Evolutionary conservation across 495 filamentous ascomycete species (phyloP).

Genomic region (Baudoinia panamericana): DNA sequence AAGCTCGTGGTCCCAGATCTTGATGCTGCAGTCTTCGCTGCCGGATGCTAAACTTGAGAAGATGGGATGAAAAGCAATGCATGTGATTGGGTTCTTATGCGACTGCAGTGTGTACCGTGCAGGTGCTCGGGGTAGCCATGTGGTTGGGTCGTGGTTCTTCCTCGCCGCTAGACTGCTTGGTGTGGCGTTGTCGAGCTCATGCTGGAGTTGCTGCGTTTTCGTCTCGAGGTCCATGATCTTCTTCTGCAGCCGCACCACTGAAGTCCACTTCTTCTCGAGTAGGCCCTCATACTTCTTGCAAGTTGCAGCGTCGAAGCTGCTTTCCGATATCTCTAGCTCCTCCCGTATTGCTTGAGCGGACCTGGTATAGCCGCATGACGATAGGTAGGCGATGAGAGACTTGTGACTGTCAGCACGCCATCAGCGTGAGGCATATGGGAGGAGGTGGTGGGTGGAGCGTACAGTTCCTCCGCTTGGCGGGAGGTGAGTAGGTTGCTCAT

Average conservation of each 20-base stretch:
- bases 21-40: constrained; percentile 76
- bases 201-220: constrained; percentile 53
- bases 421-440: constrained; percentile 1
- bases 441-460: constrained; percentile 12
- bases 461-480: constrained; percentile 84
- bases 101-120: constrained; percentile 73
- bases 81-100: constrained; percentile 69
- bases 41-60: constrained; percentile 87
- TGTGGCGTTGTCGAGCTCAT: constrained; percentile 74
- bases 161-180: constrained; percentile 59
- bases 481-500: constrained; percentile 69
- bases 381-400: constrained; percentile 77
- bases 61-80: constrained; percentile 86
- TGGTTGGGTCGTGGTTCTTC: constrained; percentile 68
- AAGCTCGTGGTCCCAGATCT: constrained; percentile 97
- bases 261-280: constrained; percentile 94
- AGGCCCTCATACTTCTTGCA: constrained; percentile 81
- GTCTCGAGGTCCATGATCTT: constrained; percentile 96
- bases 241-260: constrained; percentile 78
- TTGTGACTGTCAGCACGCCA: constrained; percentile 54
- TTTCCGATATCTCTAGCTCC: constrained; percentile 47
- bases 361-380: constrained; percentile 53
- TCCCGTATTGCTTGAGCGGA: constrained; percentile 53
- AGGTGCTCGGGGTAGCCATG: constrained; percentile 74
- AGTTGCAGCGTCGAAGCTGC: constrained; percentile 60